Conservation (phyloP, 768 basidiomycete genomes). For the Naematelia aurantialba region DNA sequence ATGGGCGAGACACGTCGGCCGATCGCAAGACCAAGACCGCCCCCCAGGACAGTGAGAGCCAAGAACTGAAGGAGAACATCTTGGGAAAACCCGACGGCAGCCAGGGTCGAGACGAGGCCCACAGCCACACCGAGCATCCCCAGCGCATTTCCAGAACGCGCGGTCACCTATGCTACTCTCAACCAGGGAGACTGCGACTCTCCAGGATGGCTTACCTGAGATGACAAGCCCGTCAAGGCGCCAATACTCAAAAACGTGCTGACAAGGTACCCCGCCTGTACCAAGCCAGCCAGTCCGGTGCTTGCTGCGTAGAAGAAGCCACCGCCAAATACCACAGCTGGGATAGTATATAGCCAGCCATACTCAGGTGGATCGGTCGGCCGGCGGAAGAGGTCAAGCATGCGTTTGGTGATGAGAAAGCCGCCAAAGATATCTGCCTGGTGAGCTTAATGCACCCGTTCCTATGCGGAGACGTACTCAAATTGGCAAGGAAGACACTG, state of each 20-base stretch:
- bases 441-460: background rate
- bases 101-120: constrained; percentile 73
- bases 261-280: constrained; percentile 80
- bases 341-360: constrained; percentile 73
- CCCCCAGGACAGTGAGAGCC: constrained; percentile 71
- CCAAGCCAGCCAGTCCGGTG: constrained; percentile 78
- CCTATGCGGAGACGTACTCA: constrained; percentile 53
- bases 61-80: constrained; percentile 74
- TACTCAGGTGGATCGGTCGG: constrained; percentile 84
- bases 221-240: constrained; percentile 75
- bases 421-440: constrained; percentile 68
- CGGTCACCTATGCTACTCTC: constrained; percentile 59
- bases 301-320: constrained; percentile 77
- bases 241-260: constrained; percentile 84
- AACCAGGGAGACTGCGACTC: background rate
- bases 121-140: constrained; percentile 80
- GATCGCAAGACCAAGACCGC: constrained; percentile 64
- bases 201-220: constrained; percentile 43
- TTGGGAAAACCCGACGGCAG: constrained; percentile 75
- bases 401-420: constrained; percentile 83
- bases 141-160: constrained; percentile 81
- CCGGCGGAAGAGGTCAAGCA: constrained; percentile 90
- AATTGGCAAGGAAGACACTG: constrained; percentile 79
- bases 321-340: constrained; percentile 75
- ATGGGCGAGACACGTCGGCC: constrained; percentile 81